Conservation (phyloP, 2,329 filamentous ascomycete genomes). For the Monosporascus sp. region DNA sequence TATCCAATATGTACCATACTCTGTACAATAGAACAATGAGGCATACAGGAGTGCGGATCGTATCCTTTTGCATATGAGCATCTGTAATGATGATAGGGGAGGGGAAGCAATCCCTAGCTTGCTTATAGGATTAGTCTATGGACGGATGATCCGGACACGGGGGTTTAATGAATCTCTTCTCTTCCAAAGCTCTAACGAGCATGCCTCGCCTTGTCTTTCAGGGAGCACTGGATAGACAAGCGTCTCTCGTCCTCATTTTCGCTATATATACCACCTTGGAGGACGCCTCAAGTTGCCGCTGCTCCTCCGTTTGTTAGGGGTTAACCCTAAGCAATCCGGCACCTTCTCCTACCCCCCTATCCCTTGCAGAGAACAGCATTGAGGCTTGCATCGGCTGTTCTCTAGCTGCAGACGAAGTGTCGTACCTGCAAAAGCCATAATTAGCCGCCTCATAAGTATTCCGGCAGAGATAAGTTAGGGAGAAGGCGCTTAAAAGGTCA, state of each 20-base stretch:
- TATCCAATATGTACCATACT: constrained; percentile 18
- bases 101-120: neutral
- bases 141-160: neutral
- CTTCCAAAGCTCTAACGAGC: neutral
- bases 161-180: neutral
- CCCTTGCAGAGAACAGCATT: neutral
- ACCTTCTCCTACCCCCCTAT: too few relatives aligned
- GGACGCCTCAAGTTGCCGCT: neutral
- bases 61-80: constrained; percentile 5
- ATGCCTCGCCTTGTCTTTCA: neutral
- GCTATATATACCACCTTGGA: neutral
- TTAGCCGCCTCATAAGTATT: too few relatives aligned
- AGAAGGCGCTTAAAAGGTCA: too few relatives aligned
- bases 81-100: neutral
- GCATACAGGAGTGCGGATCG: constrained; percentile 3
- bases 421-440: neutral
- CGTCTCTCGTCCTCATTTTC: neutral
- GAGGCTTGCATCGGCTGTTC: neutral
- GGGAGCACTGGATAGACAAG: neutral
- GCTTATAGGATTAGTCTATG: neutral
- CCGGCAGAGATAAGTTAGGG: too few relatives aligned
- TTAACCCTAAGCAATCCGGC: too few relatives aligned
- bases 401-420: neutral
- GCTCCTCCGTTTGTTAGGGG: neutral
- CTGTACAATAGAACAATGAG: constrained; percentile 23